phyloP scores from a whole-genome alignment of 192 early-diverging fungal genomes.

The Radiomyces spectabilis region DNA sequence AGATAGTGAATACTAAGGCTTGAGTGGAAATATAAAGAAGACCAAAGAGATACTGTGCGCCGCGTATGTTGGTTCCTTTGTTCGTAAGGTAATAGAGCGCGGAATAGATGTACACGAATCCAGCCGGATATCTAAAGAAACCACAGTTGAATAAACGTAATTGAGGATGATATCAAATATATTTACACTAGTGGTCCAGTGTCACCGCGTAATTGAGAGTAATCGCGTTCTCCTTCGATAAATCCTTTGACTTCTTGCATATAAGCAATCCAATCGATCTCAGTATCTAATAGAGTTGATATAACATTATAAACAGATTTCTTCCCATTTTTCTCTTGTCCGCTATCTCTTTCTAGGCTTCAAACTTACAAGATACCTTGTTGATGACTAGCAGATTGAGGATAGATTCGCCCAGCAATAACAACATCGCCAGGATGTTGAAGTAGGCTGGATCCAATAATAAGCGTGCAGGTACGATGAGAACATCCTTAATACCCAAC shows the following conservation, averaged over 20 bases:
- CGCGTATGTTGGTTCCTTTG: constrained; percentile 56
- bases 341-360: neutral
- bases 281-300: no score
- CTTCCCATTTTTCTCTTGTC: no score
- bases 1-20: constrained; percentile 59
- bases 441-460: constrained; percentile 39
- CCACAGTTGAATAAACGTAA: neutral
- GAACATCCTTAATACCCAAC: no score
- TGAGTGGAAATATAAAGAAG: constrained; percentile 65
- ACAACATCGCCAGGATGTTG: constrained; percentile 33
- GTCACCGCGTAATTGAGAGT: constrained; percentile 69
- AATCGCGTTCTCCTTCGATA: constrained; percentile 77
- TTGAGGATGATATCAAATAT: neutral
- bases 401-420: constrained; percentile 43
- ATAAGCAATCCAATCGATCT: constrained; percentile 96
- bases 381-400: constrained; percentile 50
- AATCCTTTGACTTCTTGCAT: constrained; percentile 88
- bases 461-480: constrained; percentile 7
- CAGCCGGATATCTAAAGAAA: constrained; percentile 75
- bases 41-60: constrained; percentile 82
- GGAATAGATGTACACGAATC: constrained; percentile 85
- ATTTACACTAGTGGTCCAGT: constrained; percentile 89
- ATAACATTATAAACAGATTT: neutral
- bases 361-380: constrained; percentile 49
- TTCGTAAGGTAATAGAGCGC: constrained; percentile 60